Evolutionary conservation across 2,329 filamentous ascomycete genomes (phyloP).

Genomic region (Fusarium nodosum): DNA sequence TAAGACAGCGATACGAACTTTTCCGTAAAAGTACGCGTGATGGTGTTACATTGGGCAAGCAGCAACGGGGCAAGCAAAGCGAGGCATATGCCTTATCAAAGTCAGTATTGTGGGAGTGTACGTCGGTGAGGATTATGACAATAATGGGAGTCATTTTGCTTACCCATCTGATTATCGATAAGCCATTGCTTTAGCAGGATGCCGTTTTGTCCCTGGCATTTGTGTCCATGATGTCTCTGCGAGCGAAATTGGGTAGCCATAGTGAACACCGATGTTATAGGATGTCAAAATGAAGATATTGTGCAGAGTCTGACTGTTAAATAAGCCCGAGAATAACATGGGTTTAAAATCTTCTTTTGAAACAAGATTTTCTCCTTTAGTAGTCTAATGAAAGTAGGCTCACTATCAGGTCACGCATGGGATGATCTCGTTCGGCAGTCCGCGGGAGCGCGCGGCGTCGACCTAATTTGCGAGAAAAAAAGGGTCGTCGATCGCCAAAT

Average conservation of each 20-base stretch:
- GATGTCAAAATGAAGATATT: accelerated
- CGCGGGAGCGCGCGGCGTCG: conserved; percentile 12
- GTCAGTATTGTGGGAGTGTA: conserved; percentile 19
- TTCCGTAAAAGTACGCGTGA: conserved; percentile 78
- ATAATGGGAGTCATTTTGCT: background rate
- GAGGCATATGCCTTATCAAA: conserved; percentile 77
- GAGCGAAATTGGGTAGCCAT: conserved; percentile 12
- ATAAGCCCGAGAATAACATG: conserved; percentile 6
- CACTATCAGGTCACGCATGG: conserved; percentile 18
- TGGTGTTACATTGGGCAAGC: conserved; percentile 85
- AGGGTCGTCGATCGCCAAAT: background rate
- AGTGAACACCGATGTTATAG: background rate
- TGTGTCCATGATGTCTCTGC: background rate
- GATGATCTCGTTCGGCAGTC: conserved; percentile 1
- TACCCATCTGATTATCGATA: conserved; percentile 34
- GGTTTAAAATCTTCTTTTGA: background rate
- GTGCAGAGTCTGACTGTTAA: background rate
- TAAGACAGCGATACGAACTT: conserved; percentile 92
- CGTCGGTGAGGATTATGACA: background rate
- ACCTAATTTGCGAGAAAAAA: conserved; percentile 1
- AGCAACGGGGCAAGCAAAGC: conserved; percentile 86
- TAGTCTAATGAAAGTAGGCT: background rate
- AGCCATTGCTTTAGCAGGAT: conserved; percentile 23
- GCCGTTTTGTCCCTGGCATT: background rate
- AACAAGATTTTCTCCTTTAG: background rate